Conservation (phyloP, 225 moss, liverwort and hornwort species). For the Neckera pumila region DNA sequence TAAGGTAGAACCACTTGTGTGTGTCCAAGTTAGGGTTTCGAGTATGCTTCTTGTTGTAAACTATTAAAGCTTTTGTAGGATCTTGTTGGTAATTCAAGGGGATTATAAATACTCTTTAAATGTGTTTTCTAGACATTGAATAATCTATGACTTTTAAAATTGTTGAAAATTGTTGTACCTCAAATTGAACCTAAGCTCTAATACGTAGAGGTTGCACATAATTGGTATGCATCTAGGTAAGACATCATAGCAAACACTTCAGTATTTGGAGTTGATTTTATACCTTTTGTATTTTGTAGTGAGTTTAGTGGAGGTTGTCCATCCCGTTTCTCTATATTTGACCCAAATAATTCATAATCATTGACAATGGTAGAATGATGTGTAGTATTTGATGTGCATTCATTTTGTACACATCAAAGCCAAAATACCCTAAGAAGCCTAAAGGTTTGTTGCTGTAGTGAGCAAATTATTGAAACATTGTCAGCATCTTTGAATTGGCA, state of each 20-base stretch:
- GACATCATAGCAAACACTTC: too few relatives aligned
- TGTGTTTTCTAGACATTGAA: fast-evolving
- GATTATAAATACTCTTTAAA: neutral
- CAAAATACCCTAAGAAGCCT: neutral
- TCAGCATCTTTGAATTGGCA: too few relatives aligned
- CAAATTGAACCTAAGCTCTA: too few relatives aligned
- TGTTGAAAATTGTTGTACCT: fast-evolving
- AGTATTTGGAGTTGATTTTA: too few relatives aligned
- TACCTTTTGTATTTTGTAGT: neutral
- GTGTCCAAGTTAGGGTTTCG: neutral
- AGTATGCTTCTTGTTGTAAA: neutral
- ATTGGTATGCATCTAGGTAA: too few relatives aligned
- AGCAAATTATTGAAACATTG: neutral
- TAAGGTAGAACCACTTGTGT: neutral
- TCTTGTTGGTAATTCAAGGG: fast-evolving
- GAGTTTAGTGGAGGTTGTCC: neutral
- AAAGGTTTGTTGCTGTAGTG: neutral
- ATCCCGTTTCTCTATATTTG: too few relatives aligned
- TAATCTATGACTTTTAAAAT: neutral
- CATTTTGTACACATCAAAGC: neutral
- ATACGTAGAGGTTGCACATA: too few relatives aligned
- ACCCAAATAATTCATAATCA: too few relatives aligned
- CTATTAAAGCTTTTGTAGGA: neutral
- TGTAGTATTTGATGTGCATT: neutral
- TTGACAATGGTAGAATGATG: neutral